Base-by-base conservation (phyloP, 2,329 filamentous ascomycete genomes). In the Cercospora berteroae region DNA sequence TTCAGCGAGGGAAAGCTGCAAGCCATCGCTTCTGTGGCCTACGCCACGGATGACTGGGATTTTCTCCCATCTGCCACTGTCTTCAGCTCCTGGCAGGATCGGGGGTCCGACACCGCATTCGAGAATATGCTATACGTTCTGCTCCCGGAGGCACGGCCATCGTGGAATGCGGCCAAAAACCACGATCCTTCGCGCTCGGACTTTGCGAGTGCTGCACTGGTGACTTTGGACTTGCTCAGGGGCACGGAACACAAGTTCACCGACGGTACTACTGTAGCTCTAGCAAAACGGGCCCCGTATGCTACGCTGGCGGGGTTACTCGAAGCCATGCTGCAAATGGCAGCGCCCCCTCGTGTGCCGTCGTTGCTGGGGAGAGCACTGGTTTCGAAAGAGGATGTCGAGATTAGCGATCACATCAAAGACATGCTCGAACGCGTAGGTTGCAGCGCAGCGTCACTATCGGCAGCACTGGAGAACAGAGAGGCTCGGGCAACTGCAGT, bases 201-300 rank as follows among this genome's bases (percentile, higher is more conserved):
- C 63, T 73, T 67, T 62, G 65, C 69, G 8, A 72, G 69, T 59
- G 55, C 72, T 42, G 73, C 71, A 16, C 48, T 73, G 29, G 13
- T 72, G 25, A 74, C 72, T 12, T 63, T 71, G 18, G 68, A 72
- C 42, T 31, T 73, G 8, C 60, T 73, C n/a, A 62, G 55, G 18
- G 20, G 2, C 23, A 39, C 29, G 23, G 12, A 39, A 42, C 23
- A 33, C 20, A 12, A 25, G n/a, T 39, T 27, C n/a, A 12, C 20
- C 18, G 63, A 31, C 8, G 63, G 55, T 3, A 20, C 18, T n/a
- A 29, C 39, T n/a, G n/a, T 55, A 6, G 25, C 55, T 10, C 31
- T 60, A n/a, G 55, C 52, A 23, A 60, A 9, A 33, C n/a, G 33
- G 10, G 8, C 42, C n/a, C 55, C 31, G 6, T 65, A 52, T 65